A percentile compares a stretch with the other conserved stretches of the same genome.
These are phyloP conservation scores for Lentinula novae-zelandiae DNA, from an alignment of 1,284 basidiomycete genomes.

Conservation along the genomic window DNA sequence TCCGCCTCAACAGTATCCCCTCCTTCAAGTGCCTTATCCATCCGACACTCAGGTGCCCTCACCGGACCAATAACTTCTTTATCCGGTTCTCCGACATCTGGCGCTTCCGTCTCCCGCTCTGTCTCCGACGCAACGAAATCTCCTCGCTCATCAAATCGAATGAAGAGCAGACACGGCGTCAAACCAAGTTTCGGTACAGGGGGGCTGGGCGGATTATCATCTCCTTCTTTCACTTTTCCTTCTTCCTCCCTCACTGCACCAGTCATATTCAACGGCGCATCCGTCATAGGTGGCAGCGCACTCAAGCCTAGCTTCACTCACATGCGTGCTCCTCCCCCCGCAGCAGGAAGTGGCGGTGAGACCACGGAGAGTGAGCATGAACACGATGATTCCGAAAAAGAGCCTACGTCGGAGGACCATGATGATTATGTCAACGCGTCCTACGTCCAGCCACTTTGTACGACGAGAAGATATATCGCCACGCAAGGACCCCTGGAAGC, in stretches of 20 bases:
- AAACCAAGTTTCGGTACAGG: conserved; percentile 4
- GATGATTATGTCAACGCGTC: conserved; percentile 96
- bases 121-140: neutral
- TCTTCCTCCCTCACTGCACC: conserved; percentile 1
- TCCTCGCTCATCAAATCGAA: neutral
- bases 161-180: neutral
- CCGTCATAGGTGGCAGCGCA: neutral
- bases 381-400: neutral
- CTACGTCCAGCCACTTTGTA: conserved; percentile 82
- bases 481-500: conserved; percentile 93
- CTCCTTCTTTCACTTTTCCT: neutral
- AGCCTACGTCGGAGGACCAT: conserved; percentile 25
- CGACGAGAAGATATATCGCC: conserved; percentile 83
- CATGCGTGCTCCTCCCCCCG: conserved; percentile 4
- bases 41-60: conserved; percentile 10
- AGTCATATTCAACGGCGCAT: neutral
- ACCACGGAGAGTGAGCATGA: conserved; percentile 12
- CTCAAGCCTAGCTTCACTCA: conserved; percentile 1
- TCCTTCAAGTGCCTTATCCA: neutral
- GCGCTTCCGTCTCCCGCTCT: neutral
- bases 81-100: neutral
- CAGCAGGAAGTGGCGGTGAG: conserved; percentile 10
- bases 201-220: neutral
- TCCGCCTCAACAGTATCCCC: neutral
- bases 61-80: conserved; percentile 3